A percentile compares a stretch with the other conserved stretches of the same genome.
Conservation (phyloP, 768 basidiomycete genomes). For the Goffeauzyma gilvescens region DNA sequence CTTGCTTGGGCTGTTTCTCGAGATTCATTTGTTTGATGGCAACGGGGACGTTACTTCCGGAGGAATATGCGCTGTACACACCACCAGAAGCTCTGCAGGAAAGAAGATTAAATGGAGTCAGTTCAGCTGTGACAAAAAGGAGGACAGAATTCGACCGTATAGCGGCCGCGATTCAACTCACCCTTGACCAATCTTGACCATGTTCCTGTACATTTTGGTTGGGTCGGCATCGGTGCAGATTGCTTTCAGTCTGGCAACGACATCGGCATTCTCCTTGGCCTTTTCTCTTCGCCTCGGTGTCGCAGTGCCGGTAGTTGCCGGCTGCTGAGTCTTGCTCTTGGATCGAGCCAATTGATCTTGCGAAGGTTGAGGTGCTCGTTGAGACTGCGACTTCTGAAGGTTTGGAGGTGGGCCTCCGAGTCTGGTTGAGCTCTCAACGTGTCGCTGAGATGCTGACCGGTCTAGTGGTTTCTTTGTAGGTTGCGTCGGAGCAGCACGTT, state of each 20-base stretch:
- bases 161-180: slow-evolving; percentile 34
- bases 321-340: slow-evolving; percentile 22
- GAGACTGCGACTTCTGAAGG: slow-evolving; percentile 20
- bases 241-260: slow-evolving; percentile 70
- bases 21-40: slow-evolving; percentile 99
- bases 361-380: slow-evolving; percentile 27
- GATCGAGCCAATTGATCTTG: slow-evolving; percentile 28
- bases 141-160: slow-evolving; percentile 1
- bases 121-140: no score
- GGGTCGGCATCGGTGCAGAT: slow-evolving; percentile 98
- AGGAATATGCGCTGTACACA: slow-evolving; percentile 95
- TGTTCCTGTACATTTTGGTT: slow-evolving; percentile 70
- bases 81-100: slow-evolving; percentile 69
- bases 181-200: slow-evolving; percentile 98
- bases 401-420: slow-evolving; percentile 9
- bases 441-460: slow-evolving; percentile 69
- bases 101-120: not conserved
- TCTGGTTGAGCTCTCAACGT: slow-evolving; percentile 34
- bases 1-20: slow-evolving; percentile 98
- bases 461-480: slow-evolving; percentile 52
- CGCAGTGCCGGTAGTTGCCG: slow-evolving; percentile 42
- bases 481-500: slow-evolving; percentile 59
- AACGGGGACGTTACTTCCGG: slow-evolving; percentile 78
- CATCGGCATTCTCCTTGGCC: slow-evolving; percentile 57
- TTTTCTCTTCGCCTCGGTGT: slow-evolving; percentile 74